Percentiles rank a stretch among this genome's conserved stretches.
Conservation (phyloP, 2,329 filamentous ascomycete species). For the Purpureocillium takamizusanense region DNA sequence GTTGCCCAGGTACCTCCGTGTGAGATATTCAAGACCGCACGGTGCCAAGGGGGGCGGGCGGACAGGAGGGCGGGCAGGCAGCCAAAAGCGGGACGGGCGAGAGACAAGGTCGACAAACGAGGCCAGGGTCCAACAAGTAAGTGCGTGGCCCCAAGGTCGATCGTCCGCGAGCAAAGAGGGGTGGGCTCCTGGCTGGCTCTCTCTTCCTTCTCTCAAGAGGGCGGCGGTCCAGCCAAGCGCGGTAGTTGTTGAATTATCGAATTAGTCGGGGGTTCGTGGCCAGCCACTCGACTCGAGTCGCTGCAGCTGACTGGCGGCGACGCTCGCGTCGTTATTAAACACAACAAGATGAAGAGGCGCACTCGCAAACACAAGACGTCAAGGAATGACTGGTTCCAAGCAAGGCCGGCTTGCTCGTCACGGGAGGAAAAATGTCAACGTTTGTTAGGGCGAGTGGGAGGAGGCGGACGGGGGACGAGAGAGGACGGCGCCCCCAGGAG, state of each 20-base stretch:
- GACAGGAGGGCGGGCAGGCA: too few species aligned
- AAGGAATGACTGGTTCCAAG: conserved; percentile 43
- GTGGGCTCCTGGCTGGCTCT: too few species aligned
- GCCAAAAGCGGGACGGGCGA: conserved; percentile 20
- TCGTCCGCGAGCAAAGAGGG: neutral
- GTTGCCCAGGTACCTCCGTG: too few species aligned
- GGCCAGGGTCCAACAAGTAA: neutral
- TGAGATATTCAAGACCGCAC: too few species aligned
- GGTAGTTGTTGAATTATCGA: conserved; percentile 5
- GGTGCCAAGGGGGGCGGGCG: too few species aligned
- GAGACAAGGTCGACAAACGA: conserved; percentile 6
- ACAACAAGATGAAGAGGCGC: neutral
- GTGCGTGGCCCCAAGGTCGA: neutral
- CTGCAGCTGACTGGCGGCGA: neutral
- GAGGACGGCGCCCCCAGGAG: conserved; percentile 21
- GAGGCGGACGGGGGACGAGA: conserved; percentile 11
- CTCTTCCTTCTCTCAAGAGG: too few species aligned
- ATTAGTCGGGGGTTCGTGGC: conserved; percentile 9
- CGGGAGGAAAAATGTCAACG: conserved; percentile 22
- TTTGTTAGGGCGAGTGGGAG: too few species aligned
- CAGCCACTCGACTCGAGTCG: conserved; percentile 1
- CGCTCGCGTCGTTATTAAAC: conserved; percentile 25
- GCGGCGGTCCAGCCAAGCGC: neutral
- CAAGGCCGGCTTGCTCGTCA: conserved; percentile 53
- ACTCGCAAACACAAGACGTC: conserved; percentile 8